Percentiles rank a stretch among this genome's conserved stretches.
These are phyloP conservation scores for Imleria badia DNA, from an alignment of 768 basidiomycete species.

Conservation along the genomic window DNA sequence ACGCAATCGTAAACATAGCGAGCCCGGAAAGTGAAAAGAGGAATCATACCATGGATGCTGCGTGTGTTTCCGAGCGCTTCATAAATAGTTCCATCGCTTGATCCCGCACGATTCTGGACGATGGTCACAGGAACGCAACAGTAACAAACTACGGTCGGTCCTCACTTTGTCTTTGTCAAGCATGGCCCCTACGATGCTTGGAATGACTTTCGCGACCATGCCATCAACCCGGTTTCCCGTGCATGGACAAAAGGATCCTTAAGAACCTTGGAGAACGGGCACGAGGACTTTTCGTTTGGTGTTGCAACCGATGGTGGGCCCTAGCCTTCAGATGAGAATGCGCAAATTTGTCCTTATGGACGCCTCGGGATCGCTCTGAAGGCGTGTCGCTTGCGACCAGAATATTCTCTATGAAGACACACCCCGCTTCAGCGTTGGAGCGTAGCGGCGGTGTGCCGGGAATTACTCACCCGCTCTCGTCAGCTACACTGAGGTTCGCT, in stretches of 20 bases:
- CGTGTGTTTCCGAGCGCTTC: conserved; percentile 77
- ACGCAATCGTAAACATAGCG: neutral
- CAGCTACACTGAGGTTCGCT: conserved; percentile 54
- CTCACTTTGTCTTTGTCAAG: conserved; percentile 94
- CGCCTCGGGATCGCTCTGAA: conserved; percentile 89
- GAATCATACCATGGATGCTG: conserved; percentile 71
- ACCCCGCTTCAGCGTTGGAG: neutral
- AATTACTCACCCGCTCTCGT: conserved; percentile 54
- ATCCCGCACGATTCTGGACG: conserved; percentile 79
- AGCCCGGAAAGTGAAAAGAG: neutral
- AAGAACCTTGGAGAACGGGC: conserved; percentile 80
- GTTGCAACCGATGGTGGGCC: conserved; percentile 78
- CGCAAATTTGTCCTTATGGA: conserved; percentile 98
- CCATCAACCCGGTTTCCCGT: conserved; percentile 91
- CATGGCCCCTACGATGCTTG: conserved; percentile 73
- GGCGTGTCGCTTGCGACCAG: conserved; percentile 59
- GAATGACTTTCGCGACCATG: conserved; percentile 89
- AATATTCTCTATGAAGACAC: conserved; percentile 71
- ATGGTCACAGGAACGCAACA: neutral
- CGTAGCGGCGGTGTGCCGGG: neutral
- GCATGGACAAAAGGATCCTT: conserved; percentile 93
- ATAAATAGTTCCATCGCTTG: conserved; percentile 90
- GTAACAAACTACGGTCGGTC: neutral
- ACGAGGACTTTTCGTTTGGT: conserved; percentile 95
- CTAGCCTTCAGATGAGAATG: conserved; percentile 90